Evolutionary conservation across 2,329 filamentous ascomycete species (phyloP).

Genomic region (Venturia nashicola): DNA sequence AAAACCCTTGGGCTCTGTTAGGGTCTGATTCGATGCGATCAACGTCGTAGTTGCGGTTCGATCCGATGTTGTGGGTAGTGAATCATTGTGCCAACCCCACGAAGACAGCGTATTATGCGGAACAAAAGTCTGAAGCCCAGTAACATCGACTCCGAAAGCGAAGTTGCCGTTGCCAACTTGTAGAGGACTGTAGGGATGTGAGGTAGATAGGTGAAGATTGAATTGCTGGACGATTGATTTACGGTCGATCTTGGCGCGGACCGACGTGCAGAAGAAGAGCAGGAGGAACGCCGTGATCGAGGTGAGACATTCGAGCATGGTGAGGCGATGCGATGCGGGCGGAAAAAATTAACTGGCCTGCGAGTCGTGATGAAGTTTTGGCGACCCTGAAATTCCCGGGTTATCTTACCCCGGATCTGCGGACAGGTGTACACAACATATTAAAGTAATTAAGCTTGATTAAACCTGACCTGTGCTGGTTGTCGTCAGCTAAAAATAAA

Average conservation of each 20-base stretch:
- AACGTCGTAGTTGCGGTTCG: neutral
- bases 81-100: conserved; percentile 36
- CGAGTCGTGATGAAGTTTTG: neutral
- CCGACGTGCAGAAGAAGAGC: neutral
- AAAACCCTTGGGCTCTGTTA: neutral
- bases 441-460: no score
- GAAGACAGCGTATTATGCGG: conserved; percentile 30
- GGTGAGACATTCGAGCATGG: neutral
- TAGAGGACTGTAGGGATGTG: conserved; percentile 16
- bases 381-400: neutral
- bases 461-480: no score
- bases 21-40: neutral
- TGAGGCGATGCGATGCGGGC: neutral
- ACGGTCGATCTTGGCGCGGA: neutral
- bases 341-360: neutral
- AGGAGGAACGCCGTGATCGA: neutral
- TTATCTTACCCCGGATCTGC: neutral
- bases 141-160: conserved; percentile 34
- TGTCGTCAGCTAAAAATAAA: no score
- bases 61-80: conserved; percentile 24
- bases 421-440: no score
- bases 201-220: neutral
- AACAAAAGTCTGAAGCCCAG: conserved; percentile 33
- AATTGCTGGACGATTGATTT: neutral
- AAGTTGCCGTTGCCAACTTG: conserved; percentile 38